Evolutionary conservation across 495 filamentous ascomycete genomes (phyloP).

Genomic region (Haplographium delicatum): DNA sequence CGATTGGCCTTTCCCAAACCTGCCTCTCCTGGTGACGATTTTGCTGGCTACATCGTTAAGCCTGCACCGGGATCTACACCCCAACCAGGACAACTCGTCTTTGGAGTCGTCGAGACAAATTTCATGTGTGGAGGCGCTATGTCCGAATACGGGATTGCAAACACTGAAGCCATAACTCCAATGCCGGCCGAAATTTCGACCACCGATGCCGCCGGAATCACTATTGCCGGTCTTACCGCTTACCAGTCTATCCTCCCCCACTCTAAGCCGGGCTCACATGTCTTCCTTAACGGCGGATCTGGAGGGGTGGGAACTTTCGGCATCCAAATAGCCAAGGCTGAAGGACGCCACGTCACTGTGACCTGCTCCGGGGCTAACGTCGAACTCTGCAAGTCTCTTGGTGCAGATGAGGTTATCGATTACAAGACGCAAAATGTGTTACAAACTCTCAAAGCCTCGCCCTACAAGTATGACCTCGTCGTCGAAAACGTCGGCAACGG

Average conservation of each 20-base stretch:
- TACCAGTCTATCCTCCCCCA: slow-evolving; percentile 53
- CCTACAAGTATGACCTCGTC: slow-evolving; percentile 46
- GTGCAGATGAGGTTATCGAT: slow-evolving; percentile 64
- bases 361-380: slow-evolving; percentile 55
- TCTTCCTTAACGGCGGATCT: slow-evolving; percentile 64
- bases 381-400: slow-evolving; percentile 50
- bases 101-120: slow-evolving; percentile 34
- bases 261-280: slow-evolving; percentile 45
- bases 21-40: slow-evolving; percentile 58
- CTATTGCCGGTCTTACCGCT: slow-evolving; percentile 52
- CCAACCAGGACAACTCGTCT: slow-evolving; percentile 50
- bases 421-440: slow-evolving; percentile 53
- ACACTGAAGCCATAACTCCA: slow-evolving; percentile 21
- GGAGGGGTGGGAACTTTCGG: slow-evolving; percentile 57
- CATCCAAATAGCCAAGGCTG: slow-evolving; percentile 59
- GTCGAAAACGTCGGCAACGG: slow-evolving; percentile 59
- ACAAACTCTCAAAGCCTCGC: slow-evolving; percentile 40
- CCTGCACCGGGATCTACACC: slow-evolving; percentile 27
- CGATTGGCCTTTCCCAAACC: slow-evolving; percentile 41
- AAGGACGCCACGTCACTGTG: slow-evolving; percentile 55
- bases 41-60: slow-evolving; percentile 51
- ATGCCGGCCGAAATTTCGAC: slow-evolving; percentile 47
- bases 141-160: slow-evolving; percentile 44
- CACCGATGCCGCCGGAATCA: slow-evolving; percentile 44
- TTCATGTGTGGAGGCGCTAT: slow-evolving; percentile 45